phyloP scores from a whole-genome alignment of 106 monocot species.

The Triglochin maritima region DNA sequence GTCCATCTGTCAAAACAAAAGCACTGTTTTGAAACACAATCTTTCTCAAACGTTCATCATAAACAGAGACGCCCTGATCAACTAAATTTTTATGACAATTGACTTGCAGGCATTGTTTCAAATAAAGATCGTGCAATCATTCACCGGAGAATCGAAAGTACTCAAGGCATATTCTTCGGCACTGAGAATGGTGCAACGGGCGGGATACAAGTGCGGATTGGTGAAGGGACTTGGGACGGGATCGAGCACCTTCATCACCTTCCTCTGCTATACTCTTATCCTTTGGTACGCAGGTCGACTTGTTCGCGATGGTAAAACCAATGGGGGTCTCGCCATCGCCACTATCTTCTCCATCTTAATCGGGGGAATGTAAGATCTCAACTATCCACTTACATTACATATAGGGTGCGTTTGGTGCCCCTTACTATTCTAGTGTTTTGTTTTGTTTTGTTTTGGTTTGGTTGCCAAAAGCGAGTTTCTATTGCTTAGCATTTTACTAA shows the following conservation, averaged over 20 bases:
- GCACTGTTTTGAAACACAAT: background rate
- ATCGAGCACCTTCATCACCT: conserved; percentile 61
- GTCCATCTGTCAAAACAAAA: background rate
- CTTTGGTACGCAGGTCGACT: conserved; percentile 91
- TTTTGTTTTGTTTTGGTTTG: no score
- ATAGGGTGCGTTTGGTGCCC: no score
- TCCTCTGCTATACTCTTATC: conserved; percentile 77
- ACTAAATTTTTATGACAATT: background rate
- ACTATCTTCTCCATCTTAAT: conserved; percentile 90
- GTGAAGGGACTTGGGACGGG: conserved; percentile 80
- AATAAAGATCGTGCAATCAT: conserved; percentile 77
- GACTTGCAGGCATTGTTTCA: conserved; percentile 58
- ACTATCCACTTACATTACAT: no score
- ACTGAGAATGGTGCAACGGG: conserved; percentile 60
- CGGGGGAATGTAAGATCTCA: conserved; percentile 59
- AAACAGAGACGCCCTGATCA: no score
- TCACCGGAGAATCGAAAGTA: conserved; percentile 60
- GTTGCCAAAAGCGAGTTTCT: no score
- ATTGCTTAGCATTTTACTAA: no score
- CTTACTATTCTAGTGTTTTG: no score
- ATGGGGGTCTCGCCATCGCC: conserved; percentile 84
- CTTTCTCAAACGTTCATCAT: background rate
- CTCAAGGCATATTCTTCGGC: conserved; percentile 70
- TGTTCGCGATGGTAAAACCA: conserved; percentile 63
- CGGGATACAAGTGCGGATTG: conserved; percentile 84